Evolutionary conservation across 441 rosid species (phyloP).

Genomic region (Jatropha podagrica): DNA sequence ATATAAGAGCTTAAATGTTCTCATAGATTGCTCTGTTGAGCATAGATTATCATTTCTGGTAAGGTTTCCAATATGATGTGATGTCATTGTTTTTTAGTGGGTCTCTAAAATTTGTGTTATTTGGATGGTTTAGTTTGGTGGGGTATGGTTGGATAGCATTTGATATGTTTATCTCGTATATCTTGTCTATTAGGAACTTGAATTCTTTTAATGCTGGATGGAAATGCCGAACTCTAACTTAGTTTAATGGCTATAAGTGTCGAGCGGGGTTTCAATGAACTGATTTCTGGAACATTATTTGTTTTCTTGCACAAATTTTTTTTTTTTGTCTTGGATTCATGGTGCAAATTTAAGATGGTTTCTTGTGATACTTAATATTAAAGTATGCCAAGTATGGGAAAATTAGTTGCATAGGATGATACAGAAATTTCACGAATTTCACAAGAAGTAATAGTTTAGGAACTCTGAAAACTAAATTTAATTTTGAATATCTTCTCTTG

Average conservation of each 20-base stretch:
- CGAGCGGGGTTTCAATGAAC: not conserved
- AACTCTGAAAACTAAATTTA: not conserved
- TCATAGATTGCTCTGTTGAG: too few species aligned
- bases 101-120: not conserved
- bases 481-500: not conserved
- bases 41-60: not conserved
- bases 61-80: conserved; percentile 6
- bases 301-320: not conserved
- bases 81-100: not conserved
- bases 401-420: not conserved
- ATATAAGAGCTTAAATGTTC: too few species aligned
- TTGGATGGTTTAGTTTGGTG: not conserved
- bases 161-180: not conserved
- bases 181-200: not conserved
- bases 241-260: not conserved
- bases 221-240: not conserved
- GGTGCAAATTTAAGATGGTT: not conserved
- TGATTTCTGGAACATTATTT: not conserved
- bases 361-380: not conserved
- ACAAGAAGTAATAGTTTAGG: not conserved
- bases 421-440: not conserved
- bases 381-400: not conserved
- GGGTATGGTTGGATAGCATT: not conserved
- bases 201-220: not conserved
- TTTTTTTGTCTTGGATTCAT: not conserved